Percentiles rank a stretch among this genome's conserved stretches.
Conservation (phyloP, 495 filamentous ascomycete genomes). For the Podospora sp. region DNA sequence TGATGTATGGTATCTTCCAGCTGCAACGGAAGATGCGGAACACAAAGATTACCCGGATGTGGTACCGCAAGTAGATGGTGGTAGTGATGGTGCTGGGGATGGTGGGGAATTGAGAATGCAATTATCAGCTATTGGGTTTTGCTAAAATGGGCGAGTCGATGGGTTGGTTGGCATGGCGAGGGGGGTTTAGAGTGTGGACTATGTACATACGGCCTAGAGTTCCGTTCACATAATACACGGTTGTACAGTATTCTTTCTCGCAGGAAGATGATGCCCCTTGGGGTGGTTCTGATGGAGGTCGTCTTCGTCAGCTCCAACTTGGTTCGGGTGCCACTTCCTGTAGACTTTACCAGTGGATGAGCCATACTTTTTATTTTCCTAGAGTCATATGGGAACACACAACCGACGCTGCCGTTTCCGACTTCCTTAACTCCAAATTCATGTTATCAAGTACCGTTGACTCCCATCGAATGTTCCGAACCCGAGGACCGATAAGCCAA, state of each 20-base stretch:
- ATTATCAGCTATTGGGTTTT: neutral
- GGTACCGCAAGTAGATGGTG: conserved; percentile 44
- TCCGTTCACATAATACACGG: conserved; percentile 14
- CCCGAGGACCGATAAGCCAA: neutral
- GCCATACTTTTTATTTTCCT: neutral
- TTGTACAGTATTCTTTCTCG: conserved; percentile 20
- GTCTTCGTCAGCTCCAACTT: neutral
- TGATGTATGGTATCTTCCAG: conserved; percentile 87
- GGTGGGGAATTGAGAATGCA: neutral
- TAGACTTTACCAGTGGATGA: neutral
- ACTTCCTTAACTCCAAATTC: conserved; percentile 3
- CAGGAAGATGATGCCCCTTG: neutral
- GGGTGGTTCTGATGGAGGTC: neutral
- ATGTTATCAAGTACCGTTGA: conserved; percentile 1
- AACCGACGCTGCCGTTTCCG: neutral
- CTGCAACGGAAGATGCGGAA: conserved; percentile 86
- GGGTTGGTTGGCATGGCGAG: neutral
- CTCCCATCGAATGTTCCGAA: neutral
- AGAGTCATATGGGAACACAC: neutral
- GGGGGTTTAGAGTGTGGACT: neutral
- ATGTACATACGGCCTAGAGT: conserved; percentile 23
- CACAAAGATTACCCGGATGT: conserved; percentile 72
- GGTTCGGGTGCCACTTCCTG: neutral
- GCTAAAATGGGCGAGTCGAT: conserved; percentile 3
- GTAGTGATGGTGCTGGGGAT: neutral